Evolutionary conservation across 163 green algal species (phyloP), one percentile per base, ranked within the genome.

Genomic region (Trebouxiophyceae sp.): DNA sequence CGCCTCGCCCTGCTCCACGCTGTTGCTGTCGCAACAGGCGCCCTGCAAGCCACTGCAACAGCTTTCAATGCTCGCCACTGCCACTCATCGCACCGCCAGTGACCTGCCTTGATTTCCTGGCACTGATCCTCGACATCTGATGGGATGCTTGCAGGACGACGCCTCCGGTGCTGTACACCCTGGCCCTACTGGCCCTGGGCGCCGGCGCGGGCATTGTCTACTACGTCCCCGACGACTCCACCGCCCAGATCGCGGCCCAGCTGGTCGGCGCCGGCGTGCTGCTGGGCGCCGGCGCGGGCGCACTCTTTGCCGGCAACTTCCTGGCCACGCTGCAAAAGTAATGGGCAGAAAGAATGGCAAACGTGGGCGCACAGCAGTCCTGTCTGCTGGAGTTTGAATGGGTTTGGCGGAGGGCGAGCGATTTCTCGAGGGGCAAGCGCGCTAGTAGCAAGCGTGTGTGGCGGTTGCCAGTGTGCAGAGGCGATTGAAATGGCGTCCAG

Each of bases 131-230:
- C 23, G 12, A 20, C 12, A 12, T 59, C 12, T 66, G n/a, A n/a
- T n/a, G n/a, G n/a, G n/a, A n/a, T n/a, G n/a, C n/a, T n/a, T n/a
- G 69, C 75, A 83, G 78, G 64, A 77, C 70, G 57, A 85, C 83
- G 8, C 84, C 84, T n/a, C 64, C 62, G 34, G 66, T 79, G 27
- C 59, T 91, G 54, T 84, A 69, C 50, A 72, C 77, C 6, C 63
- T 84, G 19, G 80, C 80, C 1, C 56, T 79, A 24, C 30, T 69
- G 24, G 63, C 83, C 29, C 72, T 84, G 28, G 68, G 50, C 30
- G 70, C 65, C 26, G 84, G 70, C 24, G 77, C 77, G n/a, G 81
- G 70, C 0, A n/a, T 80, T 5, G 83, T 91, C 22, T 90, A 85
- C 65, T 32, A 30, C 32, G 29, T 77, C 1, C 83, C 80, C 33